A percentile compares a stretch with the other conserved stretches of the same genome.
Conservation (phyloP, 768 basidiomycete genomes). For the Rubroboletus satanas region DNA sequence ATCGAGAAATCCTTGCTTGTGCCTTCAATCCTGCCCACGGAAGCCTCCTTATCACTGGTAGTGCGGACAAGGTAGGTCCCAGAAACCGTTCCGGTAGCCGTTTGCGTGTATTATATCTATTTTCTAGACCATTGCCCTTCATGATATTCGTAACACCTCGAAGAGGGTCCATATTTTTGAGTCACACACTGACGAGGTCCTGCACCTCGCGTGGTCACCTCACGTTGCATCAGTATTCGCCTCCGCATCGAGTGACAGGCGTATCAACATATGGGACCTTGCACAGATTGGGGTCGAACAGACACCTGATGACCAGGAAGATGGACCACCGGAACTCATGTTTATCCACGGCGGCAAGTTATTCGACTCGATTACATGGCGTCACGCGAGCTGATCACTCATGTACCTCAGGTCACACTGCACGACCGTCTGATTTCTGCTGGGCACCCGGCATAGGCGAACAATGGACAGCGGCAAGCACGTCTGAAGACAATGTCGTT, state of each 20-base stretch:
- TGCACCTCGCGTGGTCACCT: conserved; percentile 94
- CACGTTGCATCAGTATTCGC: conserved; percentile 90
- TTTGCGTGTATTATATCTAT: neutral
- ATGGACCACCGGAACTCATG: conserved; percentile 93
- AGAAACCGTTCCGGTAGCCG: neutral
- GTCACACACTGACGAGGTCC: conserved; percentile 90
- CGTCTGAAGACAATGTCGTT: conserved; percentile 95
- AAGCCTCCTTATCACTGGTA: conserved; percentile 83
- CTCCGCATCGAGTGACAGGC: conserved; percentile 88
- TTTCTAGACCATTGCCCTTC: conserved; percentile 75
- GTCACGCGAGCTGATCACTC: neutral
- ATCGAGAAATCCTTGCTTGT: conserved; percentile 86
- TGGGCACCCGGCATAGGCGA: conserved; percentile 87
- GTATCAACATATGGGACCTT: conserved; percentile 95
- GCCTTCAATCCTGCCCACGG: conserved; percentile 83
- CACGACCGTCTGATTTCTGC: conserved; percentile 88
- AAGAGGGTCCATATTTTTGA: conserved; percentile 87
- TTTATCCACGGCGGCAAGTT: conserved; percentile 90
- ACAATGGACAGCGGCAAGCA: conserved; percentile 79
- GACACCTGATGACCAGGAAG: conserved; percentile 96
- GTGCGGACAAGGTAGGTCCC: conserved; percentile 77
- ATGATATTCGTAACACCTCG: conserved; percentile 75
- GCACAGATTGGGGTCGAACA: conserved; percentile 91
- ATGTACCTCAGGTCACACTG: conserved; percentile 64
- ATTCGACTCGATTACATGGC: neutral